Conservation (phyloP, 176 grass and related monocot genomes). For the Paspalum vaginatum region DNA sequence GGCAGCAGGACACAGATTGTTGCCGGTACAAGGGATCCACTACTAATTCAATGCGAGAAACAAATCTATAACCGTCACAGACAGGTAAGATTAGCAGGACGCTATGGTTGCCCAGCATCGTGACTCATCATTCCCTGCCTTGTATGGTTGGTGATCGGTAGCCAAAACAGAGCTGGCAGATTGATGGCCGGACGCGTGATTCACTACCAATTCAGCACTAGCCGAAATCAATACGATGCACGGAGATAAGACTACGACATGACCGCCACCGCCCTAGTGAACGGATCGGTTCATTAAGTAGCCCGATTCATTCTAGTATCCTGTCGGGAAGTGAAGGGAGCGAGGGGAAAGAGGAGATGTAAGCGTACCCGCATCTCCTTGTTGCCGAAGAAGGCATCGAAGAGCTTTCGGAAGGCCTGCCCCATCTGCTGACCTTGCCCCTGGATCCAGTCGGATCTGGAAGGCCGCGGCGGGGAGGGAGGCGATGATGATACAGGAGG, state of each 20-base stretch:
- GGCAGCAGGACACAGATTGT: neutral
- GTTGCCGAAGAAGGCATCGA: slow-evolving; percentile 93
- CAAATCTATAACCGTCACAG: neutral
- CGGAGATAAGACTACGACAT: neutral
- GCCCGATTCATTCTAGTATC: neutral
- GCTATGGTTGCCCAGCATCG: neutral
- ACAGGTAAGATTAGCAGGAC: neutral
- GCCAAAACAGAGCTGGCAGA: neutral
- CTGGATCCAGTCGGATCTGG: slow-evolving; percentile 38
- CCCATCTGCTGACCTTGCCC: slow-evolving; percentile 60
- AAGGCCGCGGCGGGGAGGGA: neutral
- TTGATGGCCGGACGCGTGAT: neutral
- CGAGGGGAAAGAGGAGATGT: neutral
- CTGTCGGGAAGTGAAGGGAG: neutral
- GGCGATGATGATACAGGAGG: neutral
- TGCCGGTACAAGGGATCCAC: neutral
- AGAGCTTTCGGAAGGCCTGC: slow-evolving; percentile 98
- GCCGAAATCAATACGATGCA: neutral
- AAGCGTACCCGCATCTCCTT: slow-evolving; percentile 91
- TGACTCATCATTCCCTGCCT: neutral
- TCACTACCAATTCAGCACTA: neutral
- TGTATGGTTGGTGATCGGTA: neutral
- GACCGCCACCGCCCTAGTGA: neutral
- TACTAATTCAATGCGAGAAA: neutral
- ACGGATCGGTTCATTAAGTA: neutral